These are phyloP conservation scores for Paramecium sonneborni DNA, from an alignment of 73 alveolate genomes.

Conservation along the genomic window DNA sequence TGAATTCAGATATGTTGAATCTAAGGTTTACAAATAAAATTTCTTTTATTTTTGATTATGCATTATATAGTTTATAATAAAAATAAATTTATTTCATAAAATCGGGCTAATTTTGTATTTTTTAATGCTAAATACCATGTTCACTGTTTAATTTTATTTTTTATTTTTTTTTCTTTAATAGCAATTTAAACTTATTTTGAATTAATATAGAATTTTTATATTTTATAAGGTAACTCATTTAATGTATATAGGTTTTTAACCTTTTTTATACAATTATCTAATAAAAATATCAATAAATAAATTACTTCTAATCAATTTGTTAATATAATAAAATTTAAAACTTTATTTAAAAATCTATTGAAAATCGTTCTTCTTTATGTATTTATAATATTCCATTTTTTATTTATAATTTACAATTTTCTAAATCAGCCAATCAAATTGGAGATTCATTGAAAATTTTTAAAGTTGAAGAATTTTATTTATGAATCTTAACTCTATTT, in stretches of 20 bases:
- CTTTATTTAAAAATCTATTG: neutral
- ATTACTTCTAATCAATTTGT: neutral
- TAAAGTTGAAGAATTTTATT: neutral
- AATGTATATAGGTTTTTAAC: neutral
- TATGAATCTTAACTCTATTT: neutral
- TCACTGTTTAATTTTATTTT: neutral
- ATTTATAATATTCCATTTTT: slow-evolving; percentile 21
- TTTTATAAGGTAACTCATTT: neutral
- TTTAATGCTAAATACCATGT: neutral
- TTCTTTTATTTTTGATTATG: slow-evolving; percentile 31
- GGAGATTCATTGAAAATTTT: slow-evolving; percentile 15
- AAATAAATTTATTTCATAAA: slow-evolving; percentile 20
- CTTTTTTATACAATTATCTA: neutral
- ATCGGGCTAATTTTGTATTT: neutral
- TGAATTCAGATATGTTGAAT: neutral
- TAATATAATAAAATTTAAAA: neutral
- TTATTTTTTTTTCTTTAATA: neutral
- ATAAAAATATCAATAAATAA: neutral
- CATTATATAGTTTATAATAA: too few relatives aligned
- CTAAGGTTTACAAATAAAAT: neutral
- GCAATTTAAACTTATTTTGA: slow-evolving; percentile 51
- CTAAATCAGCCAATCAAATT: neutral
- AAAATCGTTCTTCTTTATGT: slow-evolving; percentile 20
- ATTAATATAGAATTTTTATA: neutral
- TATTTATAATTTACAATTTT: slow-evolving; percentile 18